Evolutionary conservation across 148 eudicot species (phyloP).

Genomic region (Fagopyrum homotropicum): DNA sequence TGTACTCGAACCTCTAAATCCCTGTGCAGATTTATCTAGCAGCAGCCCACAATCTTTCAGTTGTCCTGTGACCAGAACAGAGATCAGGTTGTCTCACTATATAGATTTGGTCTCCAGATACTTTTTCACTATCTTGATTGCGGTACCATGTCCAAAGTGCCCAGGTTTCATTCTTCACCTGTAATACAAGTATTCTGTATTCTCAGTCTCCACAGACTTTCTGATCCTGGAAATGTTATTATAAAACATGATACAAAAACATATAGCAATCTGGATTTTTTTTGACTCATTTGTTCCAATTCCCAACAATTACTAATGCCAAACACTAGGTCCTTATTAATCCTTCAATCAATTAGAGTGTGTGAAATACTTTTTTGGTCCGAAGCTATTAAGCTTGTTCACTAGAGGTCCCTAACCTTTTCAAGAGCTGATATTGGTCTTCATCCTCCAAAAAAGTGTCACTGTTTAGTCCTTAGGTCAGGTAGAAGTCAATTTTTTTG

Average conservation of each 20-base stretch:
- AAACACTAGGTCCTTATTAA: not conserved
- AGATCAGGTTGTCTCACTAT: constrained; percentile 81
- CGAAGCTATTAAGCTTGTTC: no score
- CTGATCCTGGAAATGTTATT: not conserved
- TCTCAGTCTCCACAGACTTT: not conserved
- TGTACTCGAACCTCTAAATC: not conserved
- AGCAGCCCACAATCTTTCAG: constrained; percentile 19
- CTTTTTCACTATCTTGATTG: constrained; percentile 65
- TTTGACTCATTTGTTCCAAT: not conserved
- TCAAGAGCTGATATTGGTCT: no score
- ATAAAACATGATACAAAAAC: not conserved
- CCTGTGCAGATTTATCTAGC: not conserved
- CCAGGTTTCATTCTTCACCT: constrained; percentile 86
- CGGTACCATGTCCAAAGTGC: constrained; percentile 96
- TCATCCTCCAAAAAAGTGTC: no score
- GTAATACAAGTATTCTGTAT: constrained; percentile 16
- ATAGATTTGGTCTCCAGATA: constrained; percentile 77
- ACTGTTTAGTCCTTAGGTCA: no score
- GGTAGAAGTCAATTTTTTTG: no score
- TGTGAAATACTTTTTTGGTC: no score
- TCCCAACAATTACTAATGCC: not conserved
- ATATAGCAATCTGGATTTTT: not conserved
- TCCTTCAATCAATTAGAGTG: not conserved
- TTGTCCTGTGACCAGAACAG: constrained; percentile 18
- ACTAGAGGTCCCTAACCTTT: no score